Evolutionary conservation across 2,329 filamentous ascomycete species (phyloP), one percentile per base, ranked within the genome.

Genomic region (Arthrobotrys conoides): DNA sequence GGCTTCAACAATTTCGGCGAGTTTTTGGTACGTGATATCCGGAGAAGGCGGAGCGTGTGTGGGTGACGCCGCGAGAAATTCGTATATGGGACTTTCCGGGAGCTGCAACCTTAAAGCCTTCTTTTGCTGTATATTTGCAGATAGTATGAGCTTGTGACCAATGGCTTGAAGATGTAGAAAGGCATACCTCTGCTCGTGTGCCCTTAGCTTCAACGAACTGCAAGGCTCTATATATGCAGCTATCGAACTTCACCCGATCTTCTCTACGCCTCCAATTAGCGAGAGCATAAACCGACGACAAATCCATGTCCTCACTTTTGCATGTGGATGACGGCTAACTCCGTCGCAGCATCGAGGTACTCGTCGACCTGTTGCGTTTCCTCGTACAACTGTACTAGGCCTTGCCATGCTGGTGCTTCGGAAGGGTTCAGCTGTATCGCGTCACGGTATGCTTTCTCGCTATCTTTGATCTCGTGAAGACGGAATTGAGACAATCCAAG

Each of bases 331-430:
- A 91, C 88, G 6, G 93, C 93, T 53, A 98, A 87, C 77, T 88
- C 90, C 73, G 94, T 84, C 1, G 91, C 91, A 0, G 92, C 92
- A 55, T 90, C 86, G 59, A 92, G 91, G 83, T 97, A 97, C 61
- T 91, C 88, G 69, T 89, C 87, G 14, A 98, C 86, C 82, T 91
- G 92, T 69, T 88, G 87, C 83, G 94, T 92, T 82, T 90, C 91
- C 85, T 97, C 93, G 83, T 93, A 97, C 33, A 98, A 85, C 82
- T 91, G 92, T 84, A 96, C 89, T 55, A 99, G 87, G 0, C 96
- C 96, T 83, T 97, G 92, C 93, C 93, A 98, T 81, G 92, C 92
- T 82, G 95, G 92, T n/a, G 90, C 86, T 81, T 97, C 94, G 18
- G 89, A 87, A 0, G 91, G 89, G 80, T 93, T 94, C 79, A 93